These are phyloP conservation scores for Omphalea diandra DNA, from an alignment of 441 rosid genomes.

Conservation along the genomic window DNA sequence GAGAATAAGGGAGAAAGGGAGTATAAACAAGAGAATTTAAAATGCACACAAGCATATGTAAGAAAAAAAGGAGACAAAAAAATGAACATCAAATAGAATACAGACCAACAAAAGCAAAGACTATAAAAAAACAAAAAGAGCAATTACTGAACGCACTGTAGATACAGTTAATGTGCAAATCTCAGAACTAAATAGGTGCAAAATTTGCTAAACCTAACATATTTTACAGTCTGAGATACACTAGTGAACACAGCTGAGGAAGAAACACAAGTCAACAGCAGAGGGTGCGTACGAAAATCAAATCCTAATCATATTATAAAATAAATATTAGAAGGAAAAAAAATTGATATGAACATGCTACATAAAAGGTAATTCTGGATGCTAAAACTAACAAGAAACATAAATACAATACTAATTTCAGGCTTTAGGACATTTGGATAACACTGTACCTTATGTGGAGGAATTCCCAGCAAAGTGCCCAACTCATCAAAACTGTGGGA, in stretches of 20 bases:
- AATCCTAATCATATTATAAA: not conserved
- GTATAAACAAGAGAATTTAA: too few relatives aligned
- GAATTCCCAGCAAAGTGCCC: conserved; percentile 95
- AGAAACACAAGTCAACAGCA: not conserved
- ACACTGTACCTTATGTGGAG: conserved; percentile 72
- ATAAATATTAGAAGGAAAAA: not conserved
- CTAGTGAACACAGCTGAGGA: not conserved
- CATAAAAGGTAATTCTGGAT: not conserved
- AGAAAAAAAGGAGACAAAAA: not conserved
- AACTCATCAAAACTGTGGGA: conserved; percentile 80
- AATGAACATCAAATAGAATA: not conserved
- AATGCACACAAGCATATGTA: not conserved
- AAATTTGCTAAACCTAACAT: too few relatives aligned
- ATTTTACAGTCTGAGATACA: not conserved
- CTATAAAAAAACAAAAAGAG: not conserved
- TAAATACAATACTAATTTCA: not conserved
- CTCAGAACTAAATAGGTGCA: not conserved
- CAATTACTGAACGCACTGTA: not conserved
- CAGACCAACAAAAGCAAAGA: not conserved
- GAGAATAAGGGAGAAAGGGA: too few relatives aligned
- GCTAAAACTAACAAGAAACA: not conserved
- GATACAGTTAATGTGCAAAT: not conserved
- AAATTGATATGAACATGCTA: not conserved
- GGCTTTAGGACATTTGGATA: not conserved
- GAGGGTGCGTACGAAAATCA: not conserved